Base-by-base conservation (phyloP, 345 rosid species). In the Lumnitzera littorea region DNA sequence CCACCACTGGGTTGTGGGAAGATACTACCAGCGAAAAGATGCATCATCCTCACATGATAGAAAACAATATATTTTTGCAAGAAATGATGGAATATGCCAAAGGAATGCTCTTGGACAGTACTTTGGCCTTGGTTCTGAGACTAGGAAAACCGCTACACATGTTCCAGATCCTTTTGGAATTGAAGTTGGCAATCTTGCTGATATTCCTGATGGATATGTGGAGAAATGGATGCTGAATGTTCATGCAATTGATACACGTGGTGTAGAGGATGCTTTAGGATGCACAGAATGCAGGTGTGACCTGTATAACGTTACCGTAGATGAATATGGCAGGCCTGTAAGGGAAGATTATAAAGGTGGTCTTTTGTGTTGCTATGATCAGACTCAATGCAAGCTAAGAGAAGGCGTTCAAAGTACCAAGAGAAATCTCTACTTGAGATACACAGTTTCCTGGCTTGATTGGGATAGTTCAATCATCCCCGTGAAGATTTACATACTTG, bases 121-220 rank as follows among this genome's bases (percentile, higher is more conserved):
- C 65, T 87, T 72, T 51, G 98, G 98, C 12, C 76, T 81, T 54
- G 96, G 98, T 43, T 92, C 98, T 16, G 96, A 92, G 68, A 89
- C 96, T 4, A 65, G 98, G 24, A 73, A 62, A 65, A 87, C 96
- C 0, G 75, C 59, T 0, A 87, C 94, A 4, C 53, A 69, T 53
- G 31, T 89, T 67, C 96, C 96, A 5, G 94, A 87, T 70, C 98
- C 96, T 61, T 89, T 80, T 23, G 98, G 91, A 4, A 80, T 92
- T 47, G 94, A 87, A 66, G 55, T 92, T 29, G 91, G 82, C 29
- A 82, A 82, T 62, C 94, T 88, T 15, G 69, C 64, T 17, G 85
- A 78, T 47, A 77, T 64, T 58, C 96, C 96, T 52, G 71, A 61
- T 5, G 98, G 96, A 5, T 80, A 76, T 60, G 84, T 82, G 65